A percentile compares a stretch with the other conserved stretches of the same genome.
Conservation (phyloP, 1,284 basidiomycete genomes). For the Irpex lacteus region DNA sequence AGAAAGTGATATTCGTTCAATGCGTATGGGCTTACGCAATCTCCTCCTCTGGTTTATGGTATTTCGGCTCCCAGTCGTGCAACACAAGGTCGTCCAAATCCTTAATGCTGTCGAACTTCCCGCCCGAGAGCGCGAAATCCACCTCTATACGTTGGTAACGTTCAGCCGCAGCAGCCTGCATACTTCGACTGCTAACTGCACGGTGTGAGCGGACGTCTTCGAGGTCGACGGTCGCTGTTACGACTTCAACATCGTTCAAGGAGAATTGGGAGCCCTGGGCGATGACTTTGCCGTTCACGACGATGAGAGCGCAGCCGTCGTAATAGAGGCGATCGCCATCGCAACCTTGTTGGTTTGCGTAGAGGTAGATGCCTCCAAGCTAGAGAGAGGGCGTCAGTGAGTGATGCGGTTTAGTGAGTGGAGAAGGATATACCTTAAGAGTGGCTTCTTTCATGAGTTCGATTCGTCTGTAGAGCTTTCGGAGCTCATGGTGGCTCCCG, state of each 20-base stretch:
- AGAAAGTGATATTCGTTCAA: background rate
- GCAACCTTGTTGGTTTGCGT: conserved; percentile 98
- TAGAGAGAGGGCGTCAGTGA: conserved; percentile 28
- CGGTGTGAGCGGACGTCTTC: conserved; percentile 92
- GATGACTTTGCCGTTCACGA: conserved; percentile 88
- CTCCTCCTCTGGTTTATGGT: conserved; percentile 93
- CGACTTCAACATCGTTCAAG: conserved; percentile 92
- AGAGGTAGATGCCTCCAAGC: conserved; percentile 96
- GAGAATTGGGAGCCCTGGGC: conserved; percentile 98
- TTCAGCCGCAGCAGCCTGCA: conserved; percentile 82
- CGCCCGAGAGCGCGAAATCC: conserved; percentile 72
- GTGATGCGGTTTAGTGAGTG: conserved; percentile 2
- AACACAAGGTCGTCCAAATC: conserved; percentile 34
- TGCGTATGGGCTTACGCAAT: conserved; percentile 73
- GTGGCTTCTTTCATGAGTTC: conserved; percentile 98
- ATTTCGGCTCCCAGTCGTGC: conserved; percentile 60
- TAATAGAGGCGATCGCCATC: conserved; percentile 98
- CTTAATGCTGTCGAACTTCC: conserved; percentile 62
- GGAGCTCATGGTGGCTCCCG: conserved; percentile 95
- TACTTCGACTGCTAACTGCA: conserved; percentile 76
- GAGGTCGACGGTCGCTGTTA: conserved; percentile 93
- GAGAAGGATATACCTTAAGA: conserved; percentile 60
- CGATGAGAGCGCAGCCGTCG: conserved; percentile 96
- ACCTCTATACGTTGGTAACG: conserved; percentile 79
- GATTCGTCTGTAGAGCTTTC: conserved; percentile 89